These are phyloP conservation scores for Puccinia coronata DNA, from an alignment of 1,284 basidiomycete species.

Conservation along the genomic window DNA sequence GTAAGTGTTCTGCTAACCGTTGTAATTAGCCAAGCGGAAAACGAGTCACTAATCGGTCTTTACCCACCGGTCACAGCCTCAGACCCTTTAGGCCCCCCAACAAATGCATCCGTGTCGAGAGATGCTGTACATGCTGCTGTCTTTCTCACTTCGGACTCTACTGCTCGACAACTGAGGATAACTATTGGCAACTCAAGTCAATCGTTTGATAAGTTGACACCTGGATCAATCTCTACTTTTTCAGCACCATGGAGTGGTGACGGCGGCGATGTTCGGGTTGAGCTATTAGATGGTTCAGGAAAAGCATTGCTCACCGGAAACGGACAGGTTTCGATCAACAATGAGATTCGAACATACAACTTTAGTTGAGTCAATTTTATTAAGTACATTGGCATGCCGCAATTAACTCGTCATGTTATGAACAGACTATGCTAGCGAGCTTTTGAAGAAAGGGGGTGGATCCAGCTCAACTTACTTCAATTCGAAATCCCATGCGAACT, in stretches of 20 bases:
- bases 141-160: constrained; percentile 8
- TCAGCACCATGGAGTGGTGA: constrained; percentile 32
- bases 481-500: neutral
- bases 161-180: constrained; percentile 15
- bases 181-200: constrained; percentile 14
- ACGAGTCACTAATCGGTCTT: neutral
- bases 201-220: constrained; percentile 13
- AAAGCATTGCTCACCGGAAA: constrained; percentile 26
- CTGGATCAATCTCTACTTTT: constrained; percentile 12
- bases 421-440: neutral
- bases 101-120: constrained; percentile 21
- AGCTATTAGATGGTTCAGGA: constrained; percentile 16
- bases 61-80: too few species aligned
- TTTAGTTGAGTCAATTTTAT: constrained; percentile 29
- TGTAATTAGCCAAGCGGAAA: too few species aligned
- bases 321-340: constrained; percentile 17
- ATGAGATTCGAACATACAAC: constrained; percentile 42
- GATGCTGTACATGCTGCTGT: constrained; percentile 38
- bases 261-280: constrained; percentile 18
- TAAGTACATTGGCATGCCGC: neutral
- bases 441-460: neutral
- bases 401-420: neutral
- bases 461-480: neutral
- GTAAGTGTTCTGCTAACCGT: too few species aligned
- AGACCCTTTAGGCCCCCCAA: constrained; percentile 16